A percentile compares a stretch with the other conserved stretches of the same genome.
phyloP scores from a whole-genome alignment of 768 basidiomycete species.

The Tricholoma furcatifolium region DNA sequence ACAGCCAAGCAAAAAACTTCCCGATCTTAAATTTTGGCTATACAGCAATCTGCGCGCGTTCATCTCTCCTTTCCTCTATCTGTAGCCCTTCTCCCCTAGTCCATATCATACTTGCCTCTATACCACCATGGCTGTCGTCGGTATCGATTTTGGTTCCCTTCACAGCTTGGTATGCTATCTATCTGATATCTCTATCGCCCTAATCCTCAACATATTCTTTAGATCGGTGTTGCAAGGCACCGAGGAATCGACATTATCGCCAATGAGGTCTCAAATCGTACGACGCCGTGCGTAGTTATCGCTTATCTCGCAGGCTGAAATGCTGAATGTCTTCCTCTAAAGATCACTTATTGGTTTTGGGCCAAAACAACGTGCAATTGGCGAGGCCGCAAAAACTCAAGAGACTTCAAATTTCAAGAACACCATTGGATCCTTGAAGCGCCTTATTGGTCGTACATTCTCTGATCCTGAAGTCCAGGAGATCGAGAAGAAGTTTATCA shows the following conservation, averaged over 20 bases:
- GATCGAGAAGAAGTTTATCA: conserved; percentile 89
- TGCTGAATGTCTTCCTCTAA: neutral
- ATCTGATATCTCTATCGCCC: conserved; percentile 7
- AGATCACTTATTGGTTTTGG: conserved; percentile 97
- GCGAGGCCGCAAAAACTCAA: conserved; percentile 95
- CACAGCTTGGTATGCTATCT: conserved; percentile 70
- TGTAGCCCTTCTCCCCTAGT: conserved; percentile 10
- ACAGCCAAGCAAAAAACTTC: conserved; percentile 20
- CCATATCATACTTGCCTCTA: conserved; percentile 18
- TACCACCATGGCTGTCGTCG: conserved; percentile 83
- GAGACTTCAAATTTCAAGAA: conserved; percentile 99
- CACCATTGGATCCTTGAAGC: conserved; percentile 91
- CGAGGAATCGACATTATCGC: conserved; percentile 98
- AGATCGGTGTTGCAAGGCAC: conserved; percentile 96
- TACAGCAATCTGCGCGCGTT: conserved; percentile 9
- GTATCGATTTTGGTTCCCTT: conserved; percentile 90
- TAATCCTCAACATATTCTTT: conserved; percentile 16
- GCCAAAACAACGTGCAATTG: conserved; percentile 85
- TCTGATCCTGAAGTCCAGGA: conserved; percentile 80
- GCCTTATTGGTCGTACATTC: conserved; percentile 81
- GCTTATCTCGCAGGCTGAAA: neutral
- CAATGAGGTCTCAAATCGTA: conserved; percentile 97
- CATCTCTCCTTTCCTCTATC: conserved; percentile 4
- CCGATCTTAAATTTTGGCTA: conserved; percentile 20
- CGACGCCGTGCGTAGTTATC: conserved; percentile 75